Evolutionary conservation across 1,139 yeast genomes (phyloP), one percentile per base, ranked within the genome.

Genomic region (Taphrina populina): DNA sequence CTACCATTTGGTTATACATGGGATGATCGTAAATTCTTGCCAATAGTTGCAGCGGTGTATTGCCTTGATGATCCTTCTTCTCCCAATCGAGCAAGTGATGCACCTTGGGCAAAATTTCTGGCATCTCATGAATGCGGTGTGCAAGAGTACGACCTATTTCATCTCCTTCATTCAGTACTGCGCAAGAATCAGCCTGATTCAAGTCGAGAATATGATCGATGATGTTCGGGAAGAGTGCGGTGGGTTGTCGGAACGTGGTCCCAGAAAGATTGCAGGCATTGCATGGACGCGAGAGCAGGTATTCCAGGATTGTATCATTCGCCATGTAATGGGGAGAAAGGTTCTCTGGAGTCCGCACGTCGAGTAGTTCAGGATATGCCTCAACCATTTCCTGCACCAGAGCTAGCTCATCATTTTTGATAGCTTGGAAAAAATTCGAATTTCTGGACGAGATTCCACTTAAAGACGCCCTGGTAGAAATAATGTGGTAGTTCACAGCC

Each of bases 11-110:
- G 1, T 72, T 67, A 66, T 90, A 90, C 24, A 80, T 69, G 0
- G 78, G 71, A 63, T 86, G 92, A 66, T 90, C 96, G 68, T 90
- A 90, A 61, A 92, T 82, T 49, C 96, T 73, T 62, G 88, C 81
- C 3, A 87, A 69, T 4, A 87, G 78, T 67, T 85, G 82, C 11
- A 90, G 70, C 0, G 97, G 95, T 0, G 97, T 87, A 62, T 86
- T 88, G 0, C 83, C 81, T 60, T 78, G 80, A 17, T 64, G 61
- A 64, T 92, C 97, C 53, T 76, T 76, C n/a, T 70, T 66, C 29
- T 73, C 77, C 97, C 96, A 92, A 63, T 84, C 74, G 4, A 87
- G 73, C 45, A 72, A 74, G 4, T 67, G 67, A 0, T 95, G 95
- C 19, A 87, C 69, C 32, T 65, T 66, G 0, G 75, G 70, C 19